phyloP scores from a whole-genome alignment of 169 alveolate genomes.

The Cryptosporidium sp. region DNA sequence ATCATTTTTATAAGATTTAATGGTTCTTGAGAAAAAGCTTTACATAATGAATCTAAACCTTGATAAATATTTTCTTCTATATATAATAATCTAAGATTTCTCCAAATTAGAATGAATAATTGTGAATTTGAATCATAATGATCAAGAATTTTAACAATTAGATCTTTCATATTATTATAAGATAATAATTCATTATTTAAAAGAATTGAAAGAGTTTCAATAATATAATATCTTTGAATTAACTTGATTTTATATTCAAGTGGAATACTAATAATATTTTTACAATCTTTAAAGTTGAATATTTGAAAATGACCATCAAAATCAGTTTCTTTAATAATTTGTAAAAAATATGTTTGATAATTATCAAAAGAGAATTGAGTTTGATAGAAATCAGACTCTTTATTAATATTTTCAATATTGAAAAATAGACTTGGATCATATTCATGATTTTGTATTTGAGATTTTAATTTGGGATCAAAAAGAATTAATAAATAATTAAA shows the following conservation, averaged over 20 bases:
- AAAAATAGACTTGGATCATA: neutral
- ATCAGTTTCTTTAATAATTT: neutral
- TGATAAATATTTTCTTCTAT: neutral
- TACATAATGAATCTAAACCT: neutral
- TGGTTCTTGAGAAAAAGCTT: neutral
- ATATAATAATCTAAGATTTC: neutral
- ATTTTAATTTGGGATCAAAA: neutral
- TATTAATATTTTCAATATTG: neutral
- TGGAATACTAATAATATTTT: neutral
- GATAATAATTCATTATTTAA: too few relatives aligned
- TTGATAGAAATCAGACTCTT: neutral
- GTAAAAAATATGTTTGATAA: neutral
- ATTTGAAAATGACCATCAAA: neutral
- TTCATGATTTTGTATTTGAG: neutral
- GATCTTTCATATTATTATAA: neutral
- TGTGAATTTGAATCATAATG: too few relatives aligned
- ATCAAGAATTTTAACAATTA: neutral
- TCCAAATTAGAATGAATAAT: neutral
- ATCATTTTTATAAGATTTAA: neutral
- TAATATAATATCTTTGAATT: conserved; percentile 1
- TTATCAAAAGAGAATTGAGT: neutral
- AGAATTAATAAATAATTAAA: too few relatives aligned
- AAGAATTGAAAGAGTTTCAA: neutral
- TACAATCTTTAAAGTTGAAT: neutral
- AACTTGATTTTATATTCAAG: neutral